Conservation (phyloP, 2,329 filamentous ascomycete genomes). For the Chaetomiaceae sp. region DNA sequence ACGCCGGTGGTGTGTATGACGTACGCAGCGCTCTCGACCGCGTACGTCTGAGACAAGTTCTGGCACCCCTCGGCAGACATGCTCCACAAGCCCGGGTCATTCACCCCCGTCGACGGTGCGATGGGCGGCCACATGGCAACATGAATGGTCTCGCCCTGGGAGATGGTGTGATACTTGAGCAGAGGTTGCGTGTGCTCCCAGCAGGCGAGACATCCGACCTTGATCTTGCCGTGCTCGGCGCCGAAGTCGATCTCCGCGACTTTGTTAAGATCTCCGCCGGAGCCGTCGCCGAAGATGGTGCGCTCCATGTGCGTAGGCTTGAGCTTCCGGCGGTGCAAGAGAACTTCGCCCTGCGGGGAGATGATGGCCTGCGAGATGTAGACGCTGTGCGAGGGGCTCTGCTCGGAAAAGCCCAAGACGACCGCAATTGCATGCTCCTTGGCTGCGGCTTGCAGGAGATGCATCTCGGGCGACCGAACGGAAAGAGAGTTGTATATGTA, state of each 20-base stretch:
- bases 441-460: slow-evolving; percentile 31
- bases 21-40: slow-evolving; percentile 51
- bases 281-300: slow-evolving; percentile 44
- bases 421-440: slow-evolving; percentile 37
- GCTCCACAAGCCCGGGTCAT: slow-evolving; percentile 27
- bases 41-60: slow-evolving; percentile 48
- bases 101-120: slow-evolving; percentile 8
- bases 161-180: slow-evolving; percentile 42
- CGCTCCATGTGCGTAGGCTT: slow-evolving; percentile 52
- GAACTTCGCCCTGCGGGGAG: slow-evolving; percentile 36
- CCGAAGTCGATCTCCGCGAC: slow-evolving; percentile 39
- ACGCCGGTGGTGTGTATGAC: slow-evolving; percentile 50
- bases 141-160: slow-evolving; percentile 43
- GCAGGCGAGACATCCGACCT: slow-evolving; percentile 43
- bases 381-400: slow-evolving; percentile 31
- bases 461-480: slow-evolving; percentile 32
- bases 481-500: slow-evolving; percentile 30
- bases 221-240: slow-evolving; percentile 30
- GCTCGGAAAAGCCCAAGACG: slow-evolving; percentile 41
- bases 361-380: slow-evolving; percentile 46
- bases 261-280: slow-evolving; percentile 34
- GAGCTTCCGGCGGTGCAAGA: slow-evolving; percentile 42
- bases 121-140: slow-evolving; percentile 43
- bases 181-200: slow-evolving; percentile 49
- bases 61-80: slow-evolving; percentile 35